phyloP scores from a whole-genome alignment of 2,329 filamentous ascomycete species.

The Beauveria scarabaeidicola region DNA sequence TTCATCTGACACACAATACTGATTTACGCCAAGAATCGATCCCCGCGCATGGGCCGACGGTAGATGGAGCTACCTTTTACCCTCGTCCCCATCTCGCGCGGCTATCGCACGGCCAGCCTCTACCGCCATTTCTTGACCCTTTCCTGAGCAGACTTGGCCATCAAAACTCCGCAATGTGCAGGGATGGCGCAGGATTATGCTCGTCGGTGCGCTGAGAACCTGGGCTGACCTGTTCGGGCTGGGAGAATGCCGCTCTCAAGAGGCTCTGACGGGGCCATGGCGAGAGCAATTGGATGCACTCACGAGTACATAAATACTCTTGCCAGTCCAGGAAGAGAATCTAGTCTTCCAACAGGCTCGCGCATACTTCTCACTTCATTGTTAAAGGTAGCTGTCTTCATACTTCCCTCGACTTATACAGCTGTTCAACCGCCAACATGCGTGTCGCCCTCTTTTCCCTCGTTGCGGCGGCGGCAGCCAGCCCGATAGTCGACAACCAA shows the following conservation, averaged over 20 bases:
- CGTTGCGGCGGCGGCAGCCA: constrained; percentile 19
- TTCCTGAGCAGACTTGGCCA: neutral
- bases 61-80: neutral
- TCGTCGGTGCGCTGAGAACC: neutral
- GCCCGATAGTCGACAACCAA: constrained; percentile 19
- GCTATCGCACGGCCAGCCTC: neutral
- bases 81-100: neutral
- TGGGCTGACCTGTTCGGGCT: neutral
- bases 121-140: neutral
- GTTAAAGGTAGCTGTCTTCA: neutral
- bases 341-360: neutral
- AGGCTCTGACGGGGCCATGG: neutral
- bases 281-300: neutral
- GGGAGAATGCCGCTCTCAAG: neutral
- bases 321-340: neutral
- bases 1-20: neutral
- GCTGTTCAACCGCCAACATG: constrained; percentile 14
- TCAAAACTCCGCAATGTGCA: neutral
- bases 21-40: neutral
- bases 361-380: neutral
- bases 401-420: neutral
- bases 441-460: constrained; percentile 20
- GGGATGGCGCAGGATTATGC: neutral
- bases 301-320: neutral
- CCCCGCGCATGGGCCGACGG: neutral